Conservation (phyloP, 2,329 filamentous ascomycete genomes). For the Trichoderma aggressivum region DNA sequence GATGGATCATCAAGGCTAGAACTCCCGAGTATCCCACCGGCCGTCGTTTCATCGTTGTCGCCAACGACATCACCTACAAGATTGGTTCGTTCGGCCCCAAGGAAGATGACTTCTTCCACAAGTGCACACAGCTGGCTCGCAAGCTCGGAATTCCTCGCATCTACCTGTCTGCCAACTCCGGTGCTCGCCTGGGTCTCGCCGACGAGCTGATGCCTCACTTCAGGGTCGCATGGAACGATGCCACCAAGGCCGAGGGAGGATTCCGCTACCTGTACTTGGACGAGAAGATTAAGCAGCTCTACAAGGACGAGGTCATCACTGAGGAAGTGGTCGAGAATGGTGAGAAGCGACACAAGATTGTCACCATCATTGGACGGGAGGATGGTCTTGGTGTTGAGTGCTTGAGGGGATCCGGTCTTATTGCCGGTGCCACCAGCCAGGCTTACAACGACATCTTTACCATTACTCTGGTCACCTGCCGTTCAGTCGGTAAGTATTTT, state of each 20-base stretch:
- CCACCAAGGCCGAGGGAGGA: conserved; percentile 73
- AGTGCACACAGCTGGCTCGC: conserved; percentile 94
- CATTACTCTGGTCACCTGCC: conserved; percentile 93
- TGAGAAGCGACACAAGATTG: conserved; percentile 89
- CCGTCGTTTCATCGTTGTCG: conserved; percentile 89
- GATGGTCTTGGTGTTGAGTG: conserved; percentile 98
- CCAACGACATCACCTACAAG: conserved; percentile 99
- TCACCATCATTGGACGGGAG: conserved; percentile 87
- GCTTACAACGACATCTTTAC: conserved; percentile 99
- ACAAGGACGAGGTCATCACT: conserved; percentile 72
- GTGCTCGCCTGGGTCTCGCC: conserved; percentile 93
- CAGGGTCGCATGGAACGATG: conserved; percentile 93
- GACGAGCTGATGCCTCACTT: conserved; percentile 97
- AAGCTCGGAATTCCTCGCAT: conserved; percentile 94
- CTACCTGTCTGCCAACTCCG: conserved; percentile 97
- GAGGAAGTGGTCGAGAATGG: conserved; percentile 82
- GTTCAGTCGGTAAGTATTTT: conserved; percentile 75
- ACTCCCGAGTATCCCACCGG: conserved; percentile 94
- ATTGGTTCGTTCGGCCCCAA: conserved; percentile 96
- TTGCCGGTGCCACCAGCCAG: conserved; percentile 93
- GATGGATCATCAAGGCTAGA: conserved; percentile 91
- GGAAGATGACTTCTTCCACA: conserved; percentile 98
- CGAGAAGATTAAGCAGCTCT: conserved; percentile 78
- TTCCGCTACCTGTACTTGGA: conserved; percentile 98
- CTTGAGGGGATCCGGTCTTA: conserved; percentile 92